phyloP scores from a whole-genome alignment of 495 filamentous ascomycete genomes.

The Aspergillus egyptiacus region DNA sequence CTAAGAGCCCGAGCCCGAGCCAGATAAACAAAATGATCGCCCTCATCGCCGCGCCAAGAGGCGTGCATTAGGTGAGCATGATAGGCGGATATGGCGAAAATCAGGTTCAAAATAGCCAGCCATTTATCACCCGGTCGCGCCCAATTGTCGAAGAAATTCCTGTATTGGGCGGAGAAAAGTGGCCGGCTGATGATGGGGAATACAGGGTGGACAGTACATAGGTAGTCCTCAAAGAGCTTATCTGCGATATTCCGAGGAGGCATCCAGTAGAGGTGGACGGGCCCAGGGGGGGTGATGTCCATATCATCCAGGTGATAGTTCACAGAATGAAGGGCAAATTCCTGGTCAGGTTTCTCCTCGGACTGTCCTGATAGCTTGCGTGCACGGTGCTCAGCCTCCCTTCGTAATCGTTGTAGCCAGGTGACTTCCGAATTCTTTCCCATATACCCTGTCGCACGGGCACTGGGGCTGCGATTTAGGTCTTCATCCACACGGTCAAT shows the following conservation, averaged over 20 bases:
- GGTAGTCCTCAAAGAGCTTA: slow-evolving; percentile 49
- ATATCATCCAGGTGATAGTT: slow-evolving; percentile 58
- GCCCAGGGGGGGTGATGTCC: slow-evolving; percentile 40
- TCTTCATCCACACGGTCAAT: slow-evolving; percentile 59
- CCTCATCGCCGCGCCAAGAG: slow-evolving; percentile 42
- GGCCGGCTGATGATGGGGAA: slow-evolving; percentile 56
- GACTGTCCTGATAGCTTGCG: slow-evolving; percentile 27
- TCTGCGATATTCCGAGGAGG: slow-evolving; percentile 51
- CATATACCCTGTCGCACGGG: slow-evolving; percentile 54
- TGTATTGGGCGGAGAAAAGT: slow-evolving; percentile 42
- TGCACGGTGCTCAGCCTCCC: slow-evolving; percentile 32
- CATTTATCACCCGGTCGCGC: slow-evolving; percentile 47
- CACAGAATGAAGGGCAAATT: slow-evolving; percentile 36
- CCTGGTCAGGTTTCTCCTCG: slow-evolving; percentile 26
- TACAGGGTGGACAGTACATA: slow-evolving; percentile 52
- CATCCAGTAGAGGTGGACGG: slow-evolving; percentile 48
- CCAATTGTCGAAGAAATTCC: slow-evolving; percentile 35
- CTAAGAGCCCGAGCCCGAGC: slow-evolving; percentile 55
- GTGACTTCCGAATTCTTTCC: slow-evolving; percentile 60
- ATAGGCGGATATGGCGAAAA: slow-evolving; percentile 59
- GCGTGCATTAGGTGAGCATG: slow-evolving; percentile 51
- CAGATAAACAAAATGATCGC: slow-evolving; percentile 56
- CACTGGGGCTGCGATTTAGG: slow-evolving; percentile 44
- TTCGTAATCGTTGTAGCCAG: slow-evolving; percentile 52
- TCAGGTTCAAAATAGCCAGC: slow-evolving; percentile 59